Conservation (phyloP, 2,329 filamentous ascomycete genomes). For the Aspergillus tanneri region DNA sequence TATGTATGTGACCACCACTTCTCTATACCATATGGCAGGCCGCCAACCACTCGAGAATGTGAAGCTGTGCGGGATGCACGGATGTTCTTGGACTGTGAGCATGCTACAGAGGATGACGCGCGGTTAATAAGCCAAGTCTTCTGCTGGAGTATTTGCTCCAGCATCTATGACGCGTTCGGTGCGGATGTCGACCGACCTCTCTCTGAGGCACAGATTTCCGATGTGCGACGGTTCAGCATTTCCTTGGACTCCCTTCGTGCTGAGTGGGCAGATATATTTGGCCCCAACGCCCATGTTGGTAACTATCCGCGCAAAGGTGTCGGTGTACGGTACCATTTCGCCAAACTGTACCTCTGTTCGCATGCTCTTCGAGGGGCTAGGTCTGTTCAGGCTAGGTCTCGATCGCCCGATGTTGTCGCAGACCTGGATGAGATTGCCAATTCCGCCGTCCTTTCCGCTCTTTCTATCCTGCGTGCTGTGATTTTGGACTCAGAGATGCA, state of each 20-base stretch:
- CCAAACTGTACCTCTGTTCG: constrained; percentile 48
- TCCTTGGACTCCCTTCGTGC: constrained; percentile 23
- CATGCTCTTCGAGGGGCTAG: constrained; percentile 42
- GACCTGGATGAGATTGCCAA: constrained; percentile 40
- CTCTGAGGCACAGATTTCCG: constrained; percentile 14
- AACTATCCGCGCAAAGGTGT: constrained; percentile 49
- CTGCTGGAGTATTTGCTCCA: constrained; percentile 32
- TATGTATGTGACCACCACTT: constrained; percentile 43
- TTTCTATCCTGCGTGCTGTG: constrained; percentile 36
- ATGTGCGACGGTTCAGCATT: constrained; percentile 21
- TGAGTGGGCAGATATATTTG: constrained; percentile 21
- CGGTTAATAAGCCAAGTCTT: constrained; percentile 37
- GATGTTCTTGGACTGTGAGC: constrained; percentile 27
- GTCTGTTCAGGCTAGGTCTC: constrained; percentile 1
- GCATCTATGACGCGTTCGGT: constrained; percentile 35
- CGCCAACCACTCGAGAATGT: constrained; percentile 36
- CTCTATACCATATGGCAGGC: constrained; percentile 38
- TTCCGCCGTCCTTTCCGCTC: constrained; percentile 37
- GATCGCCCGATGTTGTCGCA: constrained; percentile 22
- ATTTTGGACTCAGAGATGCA: constrained; percentile 37
- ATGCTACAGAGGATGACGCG: constrained; percentile 35
- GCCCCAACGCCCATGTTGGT: constrained; percentile 40
- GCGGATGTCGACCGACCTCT: constrained; percentile 31
- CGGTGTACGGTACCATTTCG: constrained; percentile 48
- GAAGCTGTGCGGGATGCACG: constrained; percentile 31